Evolutionary conservation across 139 green algal species (phyloP).

Genomic region (Picochlorum sp.): DNA sequence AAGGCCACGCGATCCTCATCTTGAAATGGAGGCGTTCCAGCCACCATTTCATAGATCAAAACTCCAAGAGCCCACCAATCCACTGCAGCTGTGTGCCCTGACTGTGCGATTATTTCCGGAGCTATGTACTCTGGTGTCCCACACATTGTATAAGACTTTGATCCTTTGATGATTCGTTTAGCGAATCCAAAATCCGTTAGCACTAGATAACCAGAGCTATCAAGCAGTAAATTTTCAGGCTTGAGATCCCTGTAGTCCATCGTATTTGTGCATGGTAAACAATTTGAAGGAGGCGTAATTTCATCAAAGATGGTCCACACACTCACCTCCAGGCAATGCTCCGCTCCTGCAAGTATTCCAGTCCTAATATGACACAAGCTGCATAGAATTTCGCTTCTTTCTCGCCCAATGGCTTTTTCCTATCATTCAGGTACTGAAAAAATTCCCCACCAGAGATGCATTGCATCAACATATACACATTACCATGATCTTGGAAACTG

Average conservation of each 20-base stretch:
- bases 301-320: slow-evolving; percentile 2
- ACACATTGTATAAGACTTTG: slow-evolving; percentile 85
- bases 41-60: slow-evolving; percentile 82
- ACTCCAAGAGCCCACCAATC: slow-evolving; percentile 94
- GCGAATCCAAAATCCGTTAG: slow-evolving; percentile 89
- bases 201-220: slow-evolving; percentile 57
- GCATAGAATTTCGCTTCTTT: slow-evolving; percentile 75
- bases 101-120: slow-evolving; percentile 75
- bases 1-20: slow-evolving; percentile 70
- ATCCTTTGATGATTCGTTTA: slow-evolving; percentile 56
- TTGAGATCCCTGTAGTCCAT: slow-evolving; percentile 48
- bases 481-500: slow-evolving; percentile 32
- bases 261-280: neutral
- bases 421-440: slow-evolving; percentile 78
- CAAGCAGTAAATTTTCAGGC: slow-evolving; percentile 53
- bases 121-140: slow-evolving; percentile 94
- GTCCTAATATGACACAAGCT: slow-evolving; percentile 62
- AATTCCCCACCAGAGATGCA: slow-evolving; percentile 84
- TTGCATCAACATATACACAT: slow-evolving; percentile 86
- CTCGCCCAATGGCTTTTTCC: slow-evolving; percentile 51
- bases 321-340: slow-evolving; percentile 47
- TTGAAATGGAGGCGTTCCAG: slow-evolving; percentile 76
- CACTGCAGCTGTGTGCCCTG: slow-evolving; percentile 61
- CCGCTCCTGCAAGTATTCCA: slow-evolving; percentile 76
- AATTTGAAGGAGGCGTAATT: neutral